phyloP scores from a whole-genome alignment of 208 protist species.

The Trypanosoma brucei region DNA sequence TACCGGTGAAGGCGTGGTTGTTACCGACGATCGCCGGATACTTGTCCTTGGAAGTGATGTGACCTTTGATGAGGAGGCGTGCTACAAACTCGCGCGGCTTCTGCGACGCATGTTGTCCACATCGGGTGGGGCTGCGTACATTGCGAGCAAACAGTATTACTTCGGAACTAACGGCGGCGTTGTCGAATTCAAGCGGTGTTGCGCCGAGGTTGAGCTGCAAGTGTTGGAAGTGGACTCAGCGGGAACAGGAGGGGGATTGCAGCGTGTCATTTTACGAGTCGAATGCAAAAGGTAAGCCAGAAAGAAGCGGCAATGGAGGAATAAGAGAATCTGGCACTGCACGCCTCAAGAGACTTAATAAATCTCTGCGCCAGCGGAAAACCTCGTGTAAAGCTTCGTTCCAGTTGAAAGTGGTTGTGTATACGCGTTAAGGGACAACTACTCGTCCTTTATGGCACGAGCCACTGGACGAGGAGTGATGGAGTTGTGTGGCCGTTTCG shows the following conservation, averaged over 20 bases:
- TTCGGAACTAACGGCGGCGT: slow-evolving; percentile 84
- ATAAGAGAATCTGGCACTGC: neutral
- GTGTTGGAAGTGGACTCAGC: slow-evolving; percentile 35
- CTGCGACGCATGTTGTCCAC: slow-evolving; percentile 60
- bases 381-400: too few relatives aligned
- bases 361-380: too few relatives aligned
- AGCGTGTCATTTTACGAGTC: slow-evolving; percentile 56
- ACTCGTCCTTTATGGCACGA: too few relatives aligned
- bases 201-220: slow-evolving; percentile 26
- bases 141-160: slow-evolving; percentile 88
- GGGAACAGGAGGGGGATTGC: slow-evolving; percentile 54
- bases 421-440: too few relatives aligned
- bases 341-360: neutral
- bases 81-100: slow-evolving; percentile 59
- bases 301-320: neutral
- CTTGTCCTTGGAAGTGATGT: slow-evolving; percentile 80
- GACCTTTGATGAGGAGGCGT: slow-evolving; percentile 81
- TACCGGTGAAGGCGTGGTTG: neutral
- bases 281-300: slow-evolving; percentile 8
- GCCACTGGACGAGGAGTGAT: too few relatives aligned
- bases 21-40: slow-evolving; percentile 19
- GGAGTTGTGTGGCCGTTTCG: too few relatives aligned
- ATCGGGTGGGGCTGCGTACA: slow-evolving; percentile 37
- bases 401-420: too few relatives aligned
- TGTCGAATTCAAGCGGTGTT: slow-evolving; percentile 44